Percentiles rank a stretch among this genome's conserved stretches.
Evolutionary conservation across 2,329 filamentous ascomycete genomes (phyloP).

Genomic region (Lithohypha guttulata): DNA sequence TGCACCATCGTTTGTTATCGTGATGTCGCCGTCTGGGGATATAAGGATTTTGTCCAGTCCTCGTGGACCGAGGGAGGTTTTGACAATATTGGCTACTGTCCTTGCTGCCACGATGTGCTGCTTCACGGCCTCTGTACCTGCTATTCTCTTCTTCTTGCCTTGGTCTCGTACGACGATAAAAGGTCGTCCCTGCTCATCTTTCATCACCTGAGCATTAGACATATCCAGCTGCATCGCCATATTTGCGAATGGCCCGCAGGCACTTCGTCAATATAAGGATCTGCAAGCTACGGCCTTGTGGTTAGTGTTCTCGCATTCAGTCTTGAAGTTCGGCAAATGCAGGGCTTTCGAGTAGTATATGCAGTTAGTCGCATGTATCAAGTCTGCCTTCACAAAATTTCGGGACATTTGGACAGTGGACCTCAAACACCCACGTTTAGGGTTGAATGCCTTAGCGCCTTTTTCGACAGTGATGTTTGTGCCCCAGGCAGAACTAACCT

Average conservation of each 20-base stretch:
- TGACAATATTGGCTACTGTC: conserved; percentile 94
- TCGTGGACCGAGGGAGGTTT: conserved; percentile 88
- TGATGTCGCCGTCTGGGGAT: conserved; percentile 96
- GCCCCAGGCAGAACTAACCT: too few relatives aligned
- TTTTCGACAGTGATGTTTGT: too few relatives aligned
- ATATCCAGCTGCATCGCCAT: conserved; percentile 22
- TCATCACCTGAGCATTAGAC: conserved; percentile 58
- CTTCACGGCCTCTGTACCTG: conserved; percentile 95
- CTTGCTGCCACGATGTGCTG: conserved; percentile 94
- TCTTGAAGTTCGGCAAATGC: too few relatives aligned
- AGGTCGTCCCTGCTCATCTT: conserved; percentile 92
- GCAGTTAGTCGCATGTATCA: too few relatives aligned
- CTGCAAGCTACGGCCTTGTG: too few relatives aligned
- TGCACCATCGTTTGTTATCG: conserved; percentile 96
- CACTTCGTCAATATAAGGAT: too few relatives aligned
- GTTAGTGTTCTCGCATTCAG: too few relatives aligned
- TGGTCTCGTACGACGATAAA: conserved; percentile 99
- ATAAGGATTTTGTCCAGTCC: conserved; percentile 99
- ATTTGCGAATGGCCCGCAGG: conserved; percentile 1
- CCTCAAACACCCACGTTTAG: too few relatives aligned
- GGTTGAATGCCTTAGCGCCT: too few relatives aligned
- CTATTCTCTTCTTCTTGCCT: conserved; percentile 93
- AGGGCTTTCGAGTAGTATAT: too few relatives aligned
- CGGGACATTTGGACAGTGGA: too few relatives aligned
- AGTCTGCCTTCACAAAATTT: too few relatives aligned